phyloP scores from a whole-genome alignment of 2,329 filamentous ascomycete genomes.

The Alternaria sp. region DNA sequence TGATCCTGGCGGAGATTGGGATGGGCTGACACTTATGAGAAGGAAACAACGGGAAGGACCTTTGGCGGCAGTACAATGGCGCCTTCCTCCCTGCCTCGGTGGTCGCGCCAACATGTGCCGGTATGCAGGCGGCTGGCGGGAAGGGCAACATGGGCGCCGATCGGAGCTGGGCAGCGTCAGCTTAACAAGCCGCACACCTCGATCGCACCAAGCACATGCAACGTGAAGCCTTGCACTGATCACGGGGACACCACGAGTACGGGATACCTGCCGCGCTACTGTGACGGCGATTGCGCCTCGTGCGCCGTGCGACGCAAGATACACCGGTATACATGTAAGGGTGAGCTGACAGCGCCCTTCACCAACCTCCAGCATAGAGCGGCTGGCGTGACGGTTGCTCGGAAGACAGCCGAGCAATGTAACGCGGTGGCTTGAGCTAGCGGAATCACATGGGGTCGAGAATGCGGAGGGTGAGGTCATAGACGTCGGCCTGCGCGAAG shows the following conservation, averaged over 20 bases:
- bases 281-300: neutral
- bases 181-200: conserved; percentile 1
- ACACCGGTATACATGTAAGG: neutral
- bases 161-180: conserved; percentile 5
- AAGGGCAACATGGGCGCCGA: conserved; percentile 1
- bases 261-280: neutral
- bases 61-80: neutral
- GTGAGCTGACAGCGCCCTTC: neutral
- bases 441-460: neutral
- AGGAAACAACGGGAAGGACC: neutral
- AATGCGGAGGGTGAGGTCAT: conserved; percentile 8
- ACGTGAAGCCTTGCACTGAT: neutral
- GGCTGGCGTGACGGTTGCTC: neutral
- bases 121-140: conserved; percentile 5
- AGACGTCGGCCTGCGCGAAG: conserved; percentile 9
- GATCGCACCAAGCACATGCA: conserved; percentile 2
- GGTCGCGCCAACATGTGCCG: conserved; percentile 1
- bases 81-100: neutral
- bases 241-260: neutral
- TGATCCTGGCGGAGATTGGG: neutral
- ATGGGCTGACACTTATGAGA: neutral
- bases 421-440: conserved; percentile 10
- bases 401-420: conserved; percentile 5
- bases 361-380: neutral
- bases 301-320: neutral